Percentiles rank a stretch among this genome's conserved stretches.
Evolutionary conservation across 257 asterid genomes (phyloP).

Genomic region (Fraxinus excelsior): DNA sequence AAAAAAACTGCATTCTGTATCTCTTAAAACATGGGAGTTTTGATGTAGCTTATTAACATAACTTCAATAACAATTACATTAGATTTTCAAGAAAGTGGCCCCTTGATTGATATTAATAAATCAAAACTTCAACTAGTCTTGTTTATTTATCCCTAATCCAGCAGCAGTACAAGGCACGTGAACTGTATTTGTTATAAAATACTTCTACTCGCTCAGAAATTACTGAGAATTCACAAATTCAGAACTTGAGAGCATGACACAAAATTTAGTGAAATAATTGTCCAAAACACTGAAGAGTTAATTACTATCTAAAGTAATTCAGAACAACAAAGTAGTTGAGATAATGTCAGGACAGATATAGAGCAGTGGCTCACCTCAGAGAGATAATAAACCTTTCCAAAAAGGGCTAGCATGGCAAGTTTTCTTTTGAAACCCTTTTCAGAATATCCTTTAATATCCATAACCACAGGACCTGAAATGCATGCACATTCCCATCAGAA

Average conservation of each 20-base stretch:
- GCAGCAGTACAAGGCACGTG: background rate
- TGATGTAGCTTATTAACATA: background rate
- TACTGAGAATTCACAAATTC: background rate
- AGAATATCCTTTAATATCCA: conserved; percentile 81
- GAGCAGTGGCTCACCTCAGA: conserved; percentile 58
- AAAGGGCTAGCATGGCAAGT: conserved; percentile 86
- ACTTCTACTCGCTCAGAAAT: background rate
- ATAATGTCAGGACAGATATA: conserved; percentile 14
- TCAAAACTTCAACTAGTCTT: background rate
- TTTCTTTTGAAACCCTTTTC: conserved; percentile 88
- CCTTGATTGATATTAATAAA: no score
- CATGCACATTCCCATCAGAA: conserved; percentile 22
- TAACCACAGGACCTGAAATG: conserved; percentile 87
- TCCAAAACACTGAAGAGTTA: background rate
- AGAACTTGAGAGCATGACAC: background rate
- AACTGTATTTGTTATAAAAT: background rate
- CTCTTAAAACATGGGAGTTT: background rate
- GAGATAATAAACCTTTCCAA: conserved; percentile 83
- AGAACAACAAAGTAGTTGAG: background rate
- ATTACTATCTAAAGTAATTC: background rate
- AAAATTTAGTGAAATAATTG: background rate
- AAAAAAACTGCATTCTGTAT: background rate
- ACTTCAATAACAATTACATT: background rate
- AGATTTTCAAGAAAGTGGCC: background rate
- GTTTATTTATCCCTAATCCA: background rate